Base-by-base conservation (phyloP, 306 rosid genomes). In the Rosa persica region DNA sequence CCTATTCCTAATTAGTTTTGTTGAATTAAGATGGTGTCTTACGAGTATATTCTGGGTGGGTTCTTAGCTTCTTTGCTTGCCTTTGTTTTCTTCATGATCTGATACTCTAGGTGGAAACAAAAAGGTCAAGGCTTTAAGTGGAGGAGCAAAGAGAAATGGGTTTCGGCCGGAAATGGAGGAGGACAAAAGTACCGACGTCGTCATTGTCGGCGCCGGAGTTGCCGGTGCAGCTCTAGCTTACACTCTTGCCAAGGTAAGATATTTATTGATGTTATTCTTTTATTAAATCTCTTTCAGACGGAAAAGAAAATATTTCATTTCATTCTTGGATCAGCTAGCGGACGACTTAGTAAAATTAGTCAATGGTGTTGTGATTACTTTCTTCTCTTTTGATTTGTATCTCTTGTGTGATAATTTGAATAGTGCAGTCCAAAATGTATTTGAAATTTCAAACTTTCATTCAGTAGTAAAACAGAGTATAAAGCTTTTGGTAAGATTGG, bases 21-120 rank as follows among this genome's bases (percentile, higher is more conserved):
- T 49, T 52, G 6, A 54, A n/a, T n/a, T n/a, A n/a, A 72, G 75
- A 92, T 90, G 95, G 90, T 72, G 71, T 82, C 20, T 34, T 79
- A 68, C 77, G 79, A 81, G 67, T 87, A 58, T 12, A 19, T 81
- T 43, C 22, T 87, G 16, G 89, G 78, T 19, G 89, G 85, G 30
- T 25, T 86, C 62, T 20, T 39, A 39, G 43, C 5, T 39, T 39
- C 43, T 39, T 39, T 39, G 43, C 7, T 39, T 5, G 43, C 43
- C 43, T 39, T 6, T 39, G 43, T 39, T 39, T 39, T 39, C 43
- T 39, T 39, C 64, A 72, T 36, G 76, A 73, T 73, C 76, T 34
- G 11, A 9, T 72, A 52, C 71, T 70, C 62, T 73, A 73, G 58
- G 25, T 5, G 34, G 67, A 64, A 92, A 85, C 84, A 84, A 74